Base-by-base conservation (phyloP, 1,284 basidiomycete genomes). In the Austropuccinia psidii region DNA sequence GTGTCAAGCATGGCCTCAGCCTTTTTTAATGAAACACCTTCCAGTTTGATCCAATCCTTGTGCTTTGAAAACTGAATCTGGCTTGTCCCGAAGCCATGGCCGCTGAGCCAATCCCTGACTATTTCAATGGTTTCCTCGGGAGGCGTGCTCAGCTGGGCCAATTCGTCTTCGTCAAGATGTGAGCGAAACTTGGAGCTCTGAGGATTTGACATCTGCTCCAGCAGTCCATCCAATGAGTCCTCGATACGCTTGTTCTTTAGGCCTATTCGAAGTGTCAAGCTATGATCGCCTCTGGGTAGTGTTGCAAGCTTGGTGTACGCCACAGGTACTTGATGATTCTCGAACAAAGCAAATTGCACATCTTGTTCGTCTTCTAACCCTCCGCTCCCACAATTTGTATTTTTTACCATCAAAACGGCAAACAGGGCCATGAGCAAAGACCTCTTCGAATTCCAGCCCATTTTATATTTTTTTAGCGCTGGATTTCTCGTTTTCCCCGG, bases 31-130 rank as follows among this genome's bases (percentile, higher is more conserved):
- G 70, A 60, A 8, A 73, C 37, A 43, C 64, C 47, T 29, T 54
- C 47, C 13, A 73, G 31, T 27, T 31, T 73, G 39, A 73, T 41
- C 70, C 70, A 73, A 39, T 73, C 70, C 27, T 73, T 73, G 47
- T 41, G 49, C 7, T 15, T 27, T 21, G 55, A 64, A 58, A 58
- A 73, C 33, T 43, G 49, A 11, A 73, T 41, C 17, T 61, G 35
- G 19, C 39, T 2, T 24, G n/a, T 17, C 19, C 39, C 35, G 11
- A 73, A 64, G 19, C 60, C 58, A 37, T 73, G 58, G 19, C 47
- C 27, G 27, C 24, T 37, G 17, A 64, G 49, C 70, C 70, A 73
- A 8, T 37, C 70, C 8, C 19, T 17, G 27, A 73, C 70, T 21
- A 49, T 41, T 54, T 54, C 35, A n/a, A 73, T 64, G 29, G 70